These are phyloP conservation scores for Calonectria henricotiae DNA, from an alignment of 2,329 filamentous ascomycete genomes.

Conservation along the genomic window DNA sequence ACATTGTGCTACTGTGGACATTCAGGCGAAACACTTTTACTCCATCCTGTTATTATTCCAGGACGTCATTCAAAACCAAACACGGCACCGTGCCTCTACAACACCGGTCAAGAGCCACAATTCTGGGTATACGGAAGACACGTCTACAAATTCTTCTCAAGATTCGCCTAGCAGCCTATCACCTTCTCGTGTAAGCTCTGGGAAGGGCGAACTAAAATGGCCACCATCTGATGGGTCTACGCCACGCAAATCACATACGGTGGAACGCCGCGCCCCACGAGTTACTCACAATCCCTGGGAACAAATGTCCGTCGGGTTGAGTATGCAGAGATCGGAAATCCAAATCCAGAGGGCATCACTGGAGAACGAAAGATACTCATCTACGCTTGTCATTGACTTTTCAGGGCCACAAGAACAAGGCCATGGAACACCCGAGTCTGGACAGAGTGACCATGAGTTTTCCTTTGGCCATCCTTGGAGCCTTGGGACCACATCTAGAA, in stretches of 20 bases:
- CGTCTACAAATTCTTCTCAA: too few species aligned
- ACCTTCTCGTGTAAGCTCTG: background rate
- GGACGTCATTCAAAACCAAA: slow-evolving; percentile 33
- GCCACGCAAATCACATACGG: background rate
- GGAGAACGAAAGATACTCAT: background rate
- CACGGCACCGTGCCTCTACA: background rate
- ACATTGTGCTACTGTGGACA: slow-evolving; percentile 66
- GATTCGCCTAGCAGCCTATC: background rate
- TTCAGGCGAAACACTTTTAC: slow-evolving; percentile 66
- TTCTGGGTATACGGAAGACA: background rate
- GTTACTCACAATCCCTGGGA: background rate
- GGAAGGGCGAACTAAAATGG: background rate
- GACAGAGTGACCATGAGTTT: background rate
- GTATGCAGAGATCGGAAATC: background rate
- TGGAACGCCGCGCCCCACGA: too few species aligned
- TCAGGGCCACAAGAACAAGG: background rate
- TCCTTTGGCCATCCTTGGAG: background rate
- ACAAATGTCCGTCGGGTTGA: too few species aligned
- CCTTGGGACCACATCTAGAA: too few species aligned
- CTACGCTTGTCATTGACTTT: background rate
- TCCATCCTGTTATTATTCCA: slow-evolving; percentile 69
- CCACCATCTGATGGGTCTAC: background rate
- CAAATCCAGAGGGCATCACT: background rate
- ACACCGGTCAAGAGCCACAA: background rate
- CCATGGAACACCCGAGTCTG: background rate